Evolutionary conservation across 257 asterid genomes (phyloP), one percentile per base, ranked within the genome.

Genomic region (Fraxinus americana): DNA sequence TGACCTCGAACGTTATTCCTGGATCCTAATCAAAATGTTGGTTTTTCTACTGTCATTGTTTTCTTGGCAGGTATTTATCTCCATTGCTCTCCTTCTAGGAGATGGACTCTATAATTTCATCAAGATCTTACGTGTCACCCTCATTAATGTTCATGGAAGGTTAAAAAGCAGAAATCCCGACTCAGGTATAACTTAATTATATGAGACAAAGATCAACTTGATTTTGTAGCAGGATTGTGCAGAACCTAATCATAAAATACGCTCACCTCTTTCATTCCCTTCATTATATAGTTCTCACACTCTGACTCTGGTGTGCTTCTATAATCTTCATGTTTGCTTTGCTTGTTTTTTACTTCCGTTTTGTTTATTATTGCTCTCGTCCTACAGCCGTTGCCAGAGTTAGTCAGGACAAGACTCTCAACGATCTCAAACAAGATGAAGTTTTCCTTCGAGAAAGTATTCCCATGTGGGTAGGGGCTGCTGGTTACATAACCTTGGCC

Each of bases 51-150:
- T 25, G 2, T 21, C 71, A 3, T 63, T 59, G 67, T 63, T 66
- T 23, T 57, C n/a, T 68, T 75, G 80, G 77, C 84, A 93, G 98
- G 97, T 93, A 29, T 94, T 94, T 69, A 80, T 94, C 48, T 87
- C 98, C 36, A 90, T 94, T 63, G 91, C 98, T 27, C 94, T 94
- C 74, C 91, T 94, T 69, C 86, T 94, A 0, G 97, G 98, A 34
- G 98, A 94, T 69, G 98, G 98, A 10, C 92, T 94, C 36, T 94
- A 92, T 83, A 92, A 86, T 79, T 92, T 92, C 80, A 57, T 81
- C 36, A 94, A 94, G 90, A 88, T 90, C 45, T 79, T 91, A 73
- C 45, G 65, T 39, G 82, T 89, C 70, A 88, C 96, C 1, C 73
- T 79, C 16, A 76, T 78, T 17, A 93, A 86, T 75, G 71, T 90